phyloP scores from a whole-genome alignment of 306 rosid species.

The Macrotyloma uniflorum region DNA sequence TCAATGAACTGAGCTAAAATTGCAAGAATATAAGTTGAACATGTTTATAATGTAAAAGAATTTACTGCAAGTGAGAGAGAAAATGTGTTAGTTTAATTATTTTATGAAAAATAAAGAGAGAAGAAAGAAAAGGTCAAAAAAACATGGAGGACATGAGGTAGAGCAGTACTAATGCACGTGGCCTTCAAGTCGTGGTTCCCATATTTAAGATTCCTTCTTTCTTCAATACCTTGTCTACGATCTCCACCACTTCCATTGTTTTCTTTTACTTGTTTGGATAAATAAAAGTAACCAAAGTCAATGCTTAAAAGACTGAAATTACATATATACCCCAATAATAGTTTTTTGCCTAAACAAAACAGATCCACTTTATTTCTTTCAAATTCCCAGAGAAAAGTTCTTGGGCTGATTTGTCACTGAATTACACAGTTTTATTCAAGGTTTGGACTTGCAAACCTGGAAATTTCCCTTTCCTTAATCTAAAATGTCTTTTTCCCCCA shows the following conservation, averaged over 20 bases:
- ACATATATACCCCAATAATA: background rate
- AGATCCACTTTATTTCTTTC: background rate
- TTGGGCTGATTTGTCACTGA: background rate
- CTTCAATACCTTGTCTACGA: background rate
- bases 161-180: conserved; percentile 41
- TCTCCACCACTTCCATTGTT: background rate
- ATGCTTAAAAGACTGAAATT: background rate
- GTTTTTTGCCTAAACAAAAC: background rate
- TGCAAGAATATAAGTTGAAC: background rate
- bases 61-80: background rate
- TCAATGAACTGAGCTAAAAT: background rate
- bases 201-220: conserved; percentile 23
- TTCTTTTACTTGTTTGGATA: background rate
- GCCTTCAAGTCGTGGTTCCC: conserved; percentile 20
- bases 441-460: background rate
- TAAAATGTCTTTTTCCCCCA: background rate
- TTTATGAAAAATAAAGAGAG: background rate
- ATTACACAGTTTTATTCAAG: background rate
- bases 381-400: background rate
- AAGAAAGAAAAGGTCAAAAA: background rate
- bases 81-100: background rate
- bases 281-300: background rate
- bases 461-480: background rate
- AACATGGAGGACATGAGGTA: conserved; percentile 14
- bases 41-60: background rate